A percentile compares a stretch with the other conserved stretches of the same genome.
phyloP scores from a whole-genome alignment of 768 basidiomycete species.

The Boletus rex-veris region DNA sequence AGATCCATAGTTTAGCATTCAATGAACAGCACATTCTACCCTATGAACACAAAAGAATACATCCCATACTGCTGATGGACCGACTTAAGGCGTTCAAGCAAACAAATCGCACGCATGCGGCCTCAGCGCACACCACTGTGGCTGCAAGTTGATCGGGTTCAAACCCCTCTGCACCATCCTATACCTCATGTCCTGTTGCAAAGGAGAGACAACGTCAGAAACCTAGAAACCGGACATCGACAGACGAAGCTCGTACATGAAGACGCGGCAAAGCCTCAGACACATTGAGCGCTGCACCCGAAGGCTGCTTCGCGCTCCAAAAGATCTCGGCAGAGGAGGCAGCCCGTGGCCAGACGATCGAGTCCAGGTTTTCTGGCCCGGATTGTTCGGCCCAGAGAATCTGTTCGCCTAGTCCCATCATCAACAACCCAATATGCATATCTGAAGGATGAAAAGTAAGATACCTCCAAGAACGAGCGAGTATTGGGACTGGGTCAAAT shows the following conservation, averaged over 20 bases:
- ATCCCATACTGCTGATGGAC: neutral
- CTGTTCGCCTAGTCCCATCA: slow-evolving; percentile 28
- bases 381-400: slow-evolving; percentile 48
- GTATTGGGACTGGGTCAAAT: slow-evolving; percentile 35
- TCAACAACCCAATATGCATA: neutral
- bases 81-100: neutral
- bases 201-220: neutral
- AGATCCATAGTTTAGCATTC: too few relatives aligned
- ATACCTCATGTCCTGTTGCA: slow-evolving; percentile 40
- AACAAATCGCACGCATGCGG: slow-evolving; percentile 42
- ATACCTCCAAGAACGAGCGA: slow-evolving; percentile 38
- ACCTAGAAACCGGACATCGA: neutral
- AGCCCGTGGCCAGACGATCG: slow-evolving; percentile 46
- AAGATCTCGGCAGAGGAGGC: slow-evolving; percentile 50
- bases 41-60: too few relatives aligned
- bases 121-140: slow-evolving; percentile 53
- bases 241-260: slow-evolving; percentile 26
- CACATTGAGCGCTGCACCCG: slow-evolving; percentile 33
- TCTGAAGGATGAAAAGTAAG: neutral
- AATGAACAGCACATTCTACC: too few relatives aligned
- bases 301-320: slow-evolving; percentile 44
- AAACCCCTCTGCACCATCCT: slow-evolving; percentile 49
- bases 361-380: slow-evolving; percentile 41
- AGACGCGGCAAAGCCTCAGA: slow-evolving; percentile 45
- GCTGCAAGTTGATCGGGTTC: slow-evolving; percentile 47